Evolutionary conservation across 1,284 basidiomycete genomes (phyloP).

Genomic region (Chalciporus sp.): DNA sequence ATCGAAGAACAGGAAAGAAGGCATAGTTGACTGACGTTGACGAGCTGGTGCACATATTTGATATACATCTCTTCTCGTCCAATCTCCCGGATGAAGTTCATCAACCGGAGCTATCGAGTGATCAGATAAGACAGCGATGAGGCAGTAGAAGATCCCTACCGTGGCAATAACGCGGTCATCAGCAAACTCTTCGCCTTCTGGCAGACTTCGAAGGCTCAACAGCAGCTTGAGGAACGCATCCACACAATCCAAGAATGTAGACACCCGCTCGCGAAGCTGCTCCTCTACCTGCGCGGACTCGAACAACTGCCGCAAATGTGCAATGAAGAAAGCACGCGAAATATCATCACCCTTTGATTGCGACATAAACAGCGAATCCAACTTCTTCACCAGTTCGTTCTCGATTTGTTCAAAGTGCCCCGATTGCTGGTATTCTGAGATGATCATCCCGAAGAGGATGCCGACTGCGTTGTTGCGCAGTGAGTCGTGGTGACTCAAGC

Average conservation of each 20-base stretch:
- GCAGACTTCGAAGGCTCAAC: conserved; percentile 88
- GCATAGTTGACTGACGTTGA: conserved; percentile 61
- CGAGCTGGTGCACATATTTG: conserved; percentile 93
- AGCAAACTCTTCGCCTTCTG: conserved; percentile 89
- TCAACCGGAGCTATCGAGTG: conserved; percentile 69
- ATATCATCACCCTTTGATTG: conserved; percentile 90
- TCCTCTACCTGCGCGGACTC: conserved; percentile 83
- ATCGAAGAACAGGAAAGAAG: not conserved
- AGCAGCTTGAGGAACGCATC: conserved; percentile 95
- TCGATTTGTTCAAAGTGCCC: conserved; percentile 87
- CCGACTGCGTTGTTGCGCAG: conserved; percentile 89
- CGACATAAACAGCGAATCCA: conserved; percentile 92
- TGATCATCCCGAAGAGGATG: conserved; percentile 95
- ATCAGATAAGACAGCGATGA: conserved; percentile 1
- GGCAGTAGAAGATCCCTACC: conserved; percentile 36
- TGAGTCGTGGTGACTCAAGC: conserved; percentile 93
- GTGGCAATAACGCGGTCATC: conserved; percentile 95
- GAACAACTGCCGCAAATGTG: conserved; percentile 88
- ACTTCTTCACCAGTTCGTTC: conserved; percentile 91
- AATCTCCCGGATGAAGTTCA: conserved; percentile 89
- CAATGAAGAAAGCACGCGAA: conserved; percentile 90
- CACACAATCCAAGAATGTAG: conserved; percentile 85
- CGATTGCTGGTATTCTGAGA: conserved; percentile 85
- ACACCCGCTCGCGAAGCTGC: conserved; percentile 76
- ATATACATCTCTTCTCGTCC: conserved; percentile 90